Percentiles rank a stretch among this genome's conserved stretches.
phyloP scores from a whole-genome alignment of 2,329 filamentous ascomycete species.

The Cephalotrichum gorgonifer region DNA sequence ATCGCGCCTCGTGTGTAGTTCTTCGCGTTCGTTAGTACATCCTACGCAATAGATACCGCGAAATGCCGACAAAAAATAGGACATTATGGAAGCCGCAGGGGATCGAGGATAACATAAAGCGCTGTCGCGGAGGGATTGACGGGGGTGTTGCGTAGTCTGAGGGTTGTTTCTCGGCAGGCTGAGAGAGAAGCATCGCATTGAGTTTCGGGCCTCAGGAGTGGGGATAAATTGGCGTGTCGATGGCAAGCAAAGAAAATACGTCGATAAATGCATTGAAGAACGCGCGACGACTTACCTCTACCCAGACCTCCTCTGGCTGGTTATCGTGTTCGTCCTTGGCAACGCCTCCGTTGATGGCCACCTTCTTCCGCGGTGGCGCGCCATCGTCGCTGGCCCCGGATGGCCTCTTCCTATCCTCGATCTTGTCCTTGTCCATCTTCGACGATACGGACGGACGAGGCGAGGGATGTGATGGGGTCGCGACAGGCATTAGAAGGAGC shows the following conservation, averaged over 20 bases:
- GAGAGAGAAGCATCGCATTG: too few species aligned
- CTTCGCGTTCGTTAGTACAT: conserved; percentile 29
- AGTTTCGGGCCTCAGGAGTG: background rate
- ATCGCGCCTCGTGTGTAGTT: conserved; percentile 94
- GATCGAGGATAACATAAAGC: background rate
- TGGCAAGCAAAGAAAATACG: background rate
- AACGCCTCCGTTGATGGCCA: conserved; percentile 72
- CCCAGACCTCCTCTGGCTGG: conserved; percentile 49
- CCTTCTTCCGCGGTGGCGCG: conserved; percentile 83
- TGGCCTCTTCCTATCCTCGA: conserved; percentile 99
- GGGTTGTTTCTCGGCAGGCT: background rate
- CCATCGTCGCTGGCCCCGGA: conserved; percentile 73
- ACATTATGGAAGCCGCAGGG: background rate
- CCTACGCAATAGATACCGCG: background rate
- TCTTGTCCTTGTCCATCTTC: conserved; percentile 46
- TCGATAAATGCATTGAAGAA: background rate
- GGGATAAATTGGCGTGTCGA: background rate
- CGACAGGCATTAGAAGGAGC: conserved; percentile 71
- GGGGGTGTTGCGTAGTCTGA: background rate
- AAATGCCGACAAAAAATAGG: background rate
- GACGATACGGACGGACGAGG: conserved; percentile 71
- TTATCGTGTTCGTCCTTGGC: conserved; percentile 44
- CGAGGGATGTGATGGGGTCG: conserved; percentile 59
- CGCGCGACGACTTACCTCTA: conserved; percentile 43
- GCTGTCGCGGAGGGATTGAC: background rate